Percentiles rank a stretch among this genome's conserved stretches.
These are phyloP conservation scores for Gyromitra esculenta DNA, from an alignment of 2,329 filamentous ascomycete species.

Conservation along the genomic window DNA sequence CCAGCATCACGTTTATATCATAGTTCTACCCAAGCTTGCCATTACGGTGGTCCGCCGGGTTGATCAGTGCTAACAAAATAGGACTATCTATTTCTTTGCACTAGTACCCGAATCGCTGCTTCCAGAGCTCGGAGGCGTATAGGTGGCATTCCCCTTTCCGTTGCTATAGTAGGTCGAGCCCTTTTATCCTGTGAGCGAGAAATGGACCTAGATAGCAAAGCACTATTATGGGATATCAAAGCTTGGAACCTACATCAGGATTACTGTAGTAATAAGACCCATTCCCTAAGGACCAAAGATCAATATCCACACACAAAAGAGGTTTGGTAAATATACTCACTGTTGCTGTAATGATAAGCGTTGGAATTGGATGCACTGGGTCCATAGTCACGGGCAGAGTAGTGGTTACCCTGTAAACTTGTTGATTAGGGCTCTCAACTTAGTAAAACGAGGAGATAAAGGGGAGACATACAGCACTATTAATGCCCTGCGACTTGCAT, in stretches of 20 bases:
- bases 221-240: not conserved
- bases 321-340: slow-evolving; percentile 1
- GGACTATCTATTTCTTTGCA: slow-evolving; percentile 51
- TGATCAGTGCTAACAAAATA: not conserved
- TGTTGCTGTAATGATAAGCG: slow-evolving; percentile 56
- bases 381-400: slow-evolving; percentile 55
- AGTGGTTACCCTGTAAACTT: slow-evolving; percentile 53
- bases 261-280: slow-evolving; percentile 56
- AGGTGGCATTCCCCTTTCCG: slow-evolving; percentile 48
- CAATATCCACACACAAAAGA: not conserved
- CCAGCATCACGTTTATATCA: not conserved
- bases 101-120: not conserved
- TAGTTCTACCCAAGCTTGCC: not conserved
- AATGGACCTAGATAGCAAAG: not conserved
- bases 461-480: slow-evolving; percentile 34
- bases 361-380: slow-evolving; percentile 52
- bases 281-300: slow-evolving; percentile 13
- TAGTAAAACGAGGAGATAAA: not conserved
- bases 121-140: slow-evolving; percentile 50
- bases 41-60: not conserved
- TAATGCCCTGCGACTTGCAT: slow-evolving; percentile 51
- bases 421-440: not conserved
- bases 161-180: slow-evolving; percentile 55
- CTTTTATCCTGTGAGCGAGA: slow-evolving; percentile 18
- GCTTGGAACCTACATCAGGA: slow-evolving; percentile 42